phyloP scores from a whole-genome alignment of 2,329 filamentous ascomycete genomes.

The Scleromitrula shiraiana region DNA sequence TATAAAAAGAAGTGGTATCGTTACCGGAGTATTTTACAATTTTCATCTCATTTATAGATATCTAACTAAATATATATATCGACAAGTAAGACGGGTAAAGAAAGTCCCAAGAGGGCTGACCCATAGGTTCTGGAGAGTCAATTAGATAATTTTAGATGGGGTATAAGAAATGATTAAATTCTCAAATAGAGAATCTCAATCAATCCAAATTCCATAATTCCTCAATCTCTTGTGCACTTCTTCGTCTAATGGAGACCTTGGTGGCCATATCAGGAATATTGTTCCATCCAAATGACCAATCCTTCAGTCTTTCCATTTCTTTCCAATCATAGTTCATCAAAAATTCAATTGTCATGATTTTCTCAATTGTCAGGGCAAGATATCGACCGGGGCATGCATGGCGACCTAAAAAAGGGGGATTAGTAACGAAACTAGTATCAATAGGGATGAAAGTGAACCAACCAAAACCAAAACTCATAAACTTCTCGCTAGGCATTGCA shows the following conservation, averaged over 20 bases:
- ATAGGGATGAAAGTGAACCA: neutral
- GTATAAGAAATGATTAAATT: too few species aligned
- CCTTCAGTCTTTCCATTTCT: neutral
- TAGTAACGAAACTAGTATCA: neutral
- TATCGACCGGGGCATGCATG: slow-evolving; percentile 1
- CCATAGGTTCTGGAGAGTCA: too few species aligned
- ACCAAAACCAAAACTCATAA: slow-evolving; percentile 8
- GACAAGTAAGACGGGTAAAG: too few species aligned
- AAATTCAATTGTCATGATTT: slow-evolving; percentile 2
- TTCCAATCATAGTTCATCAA: slow-evolving; percentile 8
- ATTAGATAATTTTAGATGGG: too few species aligned
- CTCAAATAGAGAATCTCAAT: too few species aligned
- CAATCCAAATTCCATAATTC: neutral
- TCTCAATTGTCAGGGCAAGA: neutral
- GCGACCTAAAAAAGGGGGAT: neutral
- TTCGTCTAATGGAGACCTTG: neutral
- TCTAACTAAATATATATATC: too few species aligned
- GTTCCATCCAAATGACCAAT: slow-evolving; percentile 6
- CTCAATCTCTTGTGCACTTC: neutral
- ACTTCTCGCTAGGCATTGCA: slow-evolving; percentile 1
- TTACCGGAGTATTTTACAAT: too few species aligned
- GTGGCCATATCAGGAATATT: slow-evolving; percentile 5
- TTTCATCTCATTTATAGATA: too few species aligned
- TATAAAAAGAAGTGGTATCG: too few species aligned
- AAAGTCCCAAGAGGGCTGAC: too few species aligned